These are phyloP conservation scores for Arthrobotrys pseudoclavata DNA, from an alignment of 2,329 filamentous ascomycete genomes.

Conservation along the genomic window DNA sequence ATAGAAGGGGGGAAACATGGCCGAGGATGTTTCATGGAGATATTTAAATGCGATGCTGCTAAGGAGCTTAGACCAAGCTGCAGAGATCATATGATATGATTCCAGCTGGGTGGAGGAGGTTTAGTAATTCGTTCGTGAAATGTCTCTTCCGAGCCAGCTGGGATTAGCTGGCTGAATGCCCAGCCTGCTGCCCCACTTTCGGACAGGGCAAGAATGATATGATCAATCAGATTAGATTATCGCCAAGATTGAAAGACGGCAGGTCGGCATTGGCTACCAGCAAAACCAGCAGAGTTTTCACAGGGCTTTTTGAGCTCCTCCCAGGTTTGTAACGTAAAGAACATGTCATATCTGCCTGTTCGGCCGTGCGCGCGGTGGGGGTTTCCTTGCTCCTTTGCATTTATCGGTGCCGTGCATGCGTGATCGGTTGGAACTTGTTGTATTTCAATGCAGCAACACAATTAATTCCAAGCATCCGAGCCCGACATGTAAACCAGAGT, in stretches of 20 bases:
- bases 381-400: background rate
- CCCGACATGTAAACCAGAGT: too few relatives aligned
- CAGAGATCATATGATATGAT: slow-evolving; percentile 54
- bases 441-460: background rate
- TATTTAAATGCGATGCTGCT: slow-evolving; percentile 21
- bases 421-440: too few relatives aligned
- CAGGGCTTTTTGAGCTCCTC: slow-evolving; percentile 39
- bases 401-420: too few relatives aligned
- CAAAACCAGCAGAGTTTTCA: slow-evolving; percentile 5
- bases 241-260: slow-evolving; percentile 52
- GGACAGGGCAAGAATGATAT: slow-evolving; percentile 26
- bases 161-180: slow-evolving; percentile 23
- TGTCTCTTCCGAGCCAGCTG: background rate
- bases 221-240: slow-evolving; percentile 60
- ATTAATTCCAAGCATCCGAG: too few relatives aligned
- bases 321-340: background rate
- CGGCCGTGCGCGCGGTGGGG: background rate
- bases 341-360: slow-evolving; percentile 19
- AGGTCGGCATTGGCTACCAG: slow-evolving; percentile 29
- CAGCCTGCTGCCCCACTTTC: slow-evolving; percentile 39
- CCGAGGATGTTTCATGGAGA: background rate
- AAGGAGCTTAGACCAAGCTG: slow-evolving; percentile 8
- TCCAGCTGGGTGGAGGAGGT: background rate
- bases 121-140: background rate
- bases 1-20: slow-evolving; percentile 6